Evolutionary conservation across 305 asterid species (phyloP).

Genomic region (Coffea humblotiana): DNA sequence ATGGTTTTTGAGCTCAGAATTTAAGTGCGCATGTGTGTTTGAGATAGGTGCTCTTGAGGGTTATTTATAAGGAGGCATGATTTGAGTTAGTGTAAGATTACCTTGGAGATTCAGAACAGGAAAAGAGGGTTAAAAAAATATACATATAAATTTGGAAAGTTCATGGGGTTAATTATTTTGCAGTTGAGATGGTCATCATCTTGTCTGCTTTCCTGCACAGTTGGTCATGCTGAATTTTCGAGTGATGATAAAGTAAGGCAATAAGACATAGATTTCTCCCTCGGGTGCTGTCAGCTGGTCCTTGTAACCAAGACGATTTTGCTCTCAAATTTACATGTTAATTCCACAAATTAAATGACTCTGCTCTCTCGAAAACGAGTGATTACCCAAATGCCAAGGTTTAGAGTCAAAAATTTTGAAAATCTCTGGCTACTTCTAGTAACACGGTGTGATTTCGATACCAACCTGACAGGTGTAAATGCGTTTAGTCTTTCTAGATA

Average conservation of each 20-base stretch:
- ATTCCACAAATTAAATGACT: not conserved
- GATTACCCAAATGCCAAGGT: constrained; percentile 1
- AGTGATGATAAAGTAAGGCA: constrained; percentile 54
- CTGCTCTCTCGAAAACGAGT: not conserved
- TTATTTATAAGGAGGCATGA: constrained; percentile 29
- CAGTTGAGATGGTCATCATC: constrained; percentile 22
- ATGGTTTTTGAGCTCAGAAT: not conserved
- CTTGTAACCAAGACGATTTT: constrained; percentile 4
- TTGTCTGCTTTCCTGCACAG: constrained; percentile 22
- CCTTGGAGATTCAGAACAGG: constrained; percentile 20
- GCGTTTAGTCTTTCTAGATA: not conserved
- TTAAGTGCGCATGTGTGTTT: not conserved
- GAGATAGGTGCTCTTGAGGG: not conserved
- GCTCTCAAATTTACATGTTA: not conserved
- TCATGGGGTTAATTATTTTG: constrained; percentile 19
- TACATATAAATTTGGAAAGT: constrained; percentile 1
- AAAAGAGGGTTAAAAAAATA: not conserved
- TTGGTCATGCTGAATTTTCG: constrained; percentile 63
- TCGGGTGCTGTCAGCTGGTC: constrained; percentile 3
- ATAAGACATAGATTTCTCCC: not conserved
- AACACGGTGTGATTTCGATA: not conserved
- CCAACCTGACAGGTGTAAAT: not conserved
- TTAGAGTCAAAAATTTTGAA: not conserved
- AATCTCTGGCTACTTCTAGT: not conserved
- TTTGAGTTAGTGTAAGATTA: constrained; percentile 1